These are phyloP conservation scores for Fusarium lateritium DNA, from an alignment of 2,329 filamentous ascomycete species.

Conservation along the genomic window DNA sequence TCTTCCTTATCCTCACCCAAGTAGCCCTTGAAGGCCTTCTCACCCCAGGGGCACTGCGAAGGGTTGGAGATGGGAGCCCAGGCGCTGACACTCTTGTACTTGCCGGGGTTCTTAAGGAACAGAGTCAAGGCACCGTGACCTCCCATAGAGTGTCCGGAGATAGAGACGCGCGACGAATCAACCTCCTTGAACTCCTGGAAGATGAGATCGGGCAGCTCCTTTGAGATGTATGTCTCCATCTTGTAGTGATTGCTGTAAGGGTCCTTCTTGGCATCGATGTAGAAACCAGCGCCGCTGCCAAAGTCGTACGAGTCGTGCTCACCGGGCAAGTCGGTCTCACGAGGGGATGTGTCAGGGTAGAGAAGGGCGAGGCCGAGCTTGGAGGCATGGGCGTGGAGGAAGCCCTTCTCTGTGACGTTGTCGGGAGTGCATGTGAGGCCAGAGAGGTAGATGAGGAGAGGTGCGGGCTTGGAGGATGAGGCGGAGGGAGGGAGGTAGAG, in stretches of 20 bases:
- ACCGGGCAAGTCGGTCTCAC: constrained; percentile 83
- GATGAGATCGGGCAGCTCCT: constrained; percentile 85
- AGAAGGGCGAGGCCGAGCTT: constrained; percentile 90
- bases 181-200: constrained; percentile 80
- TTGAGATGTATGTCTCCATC: constrained; percentile 95
- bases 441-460: constrained; percentile 92
- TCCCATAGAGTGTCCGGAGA: constrained; percentile 97
- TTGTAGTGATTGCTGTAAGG: constrained; percentile 86
- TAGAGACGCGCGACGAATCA: constrained; percentile 79
- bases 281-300: constrained; percentile 92
- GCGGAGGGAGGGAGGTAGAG: constrained; percentile 88
- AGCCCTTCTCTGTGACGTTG: constrained; percentile 86
- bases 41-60: constrained; percentile 87
- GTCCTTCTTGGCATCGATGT: constrained; percentile 84
- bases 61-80: constrained; percentile 95
- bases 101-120: constrained; percentile 91
- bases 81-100: constrained; percentile 90
- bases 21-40: constrained; percentile 96
- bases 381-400: constrained; percentile 88
- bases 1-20: constrained; percentile 81
- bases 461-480: constrained; percentile 69
- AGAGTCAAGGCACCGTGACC: constrained; percentile 95
- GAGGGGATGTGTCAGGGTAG: constrained; percentile 94
- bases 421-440: constrained; percentile 96
- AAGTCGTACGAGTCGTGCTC: constrained; percentile 95